phyloP scores from a whole-genome alignment of 2,329 filamentous ascomycete genomes.

The Pestalotiopsis sp. region DNA sequence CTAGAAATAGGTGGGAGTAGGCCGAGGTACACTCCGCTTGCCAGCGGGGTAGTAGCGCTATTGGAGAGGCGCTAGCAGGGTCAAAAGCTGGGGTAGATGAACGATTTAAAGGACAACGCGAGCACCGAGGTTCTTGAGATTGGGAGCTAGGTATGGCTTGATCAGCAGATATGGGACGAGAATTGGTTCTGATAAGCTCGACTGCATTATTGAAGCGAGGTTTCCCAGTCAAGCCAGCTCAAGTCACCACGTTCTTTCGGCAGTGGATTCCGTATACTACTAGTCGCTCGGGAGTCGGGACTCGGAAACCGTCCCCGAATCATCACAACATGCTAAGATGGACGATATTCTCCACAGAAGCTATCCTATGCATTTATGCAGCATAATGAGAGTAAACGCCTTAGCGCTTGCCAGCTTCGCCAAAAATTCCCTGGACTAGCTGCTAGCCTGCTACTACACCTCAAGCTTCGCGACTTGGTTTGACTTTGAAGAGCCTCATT shows the following conservation, averaged over 20 bases:
- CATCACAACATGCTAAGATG: neutral
- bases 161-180: slow-evolving; percentile 9
- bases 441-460: neutral
- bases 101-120: neutral
- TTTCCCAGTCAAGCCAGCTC: neutral
- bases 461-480: neutral
- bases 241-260: neutral
- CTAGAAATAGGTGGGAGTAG: neutral
- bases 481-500: neutral
- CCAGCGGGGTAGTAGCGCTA: slow-evolving; percentile 13
- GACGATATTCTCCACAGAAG: neutral
- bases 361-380: neutral
- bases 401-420: neutral
- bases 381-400: neutral
- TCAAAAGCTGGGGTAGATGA: slow-evolving; percentile 17
- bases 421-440: neutral
- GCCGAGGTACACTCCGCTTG: slow-evolving; percentile 17
- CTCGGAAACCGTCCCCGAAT: neutral
- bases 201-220: neutral
- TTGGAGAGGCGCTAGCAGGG: slow-evolving; percentile 13
- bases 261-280: neutral
- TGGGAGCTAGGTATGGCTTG: neutral
- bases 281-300: neutral
- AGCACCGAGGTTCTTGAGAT: neutral
- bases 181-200: neutral